A percentile compares a stretch with the other conserved stretches of the same genome.
Evolutionary conservation across 768 basidiomycete species (phyloP).

Genomic region (Rhodotorula graminis): DNA sequence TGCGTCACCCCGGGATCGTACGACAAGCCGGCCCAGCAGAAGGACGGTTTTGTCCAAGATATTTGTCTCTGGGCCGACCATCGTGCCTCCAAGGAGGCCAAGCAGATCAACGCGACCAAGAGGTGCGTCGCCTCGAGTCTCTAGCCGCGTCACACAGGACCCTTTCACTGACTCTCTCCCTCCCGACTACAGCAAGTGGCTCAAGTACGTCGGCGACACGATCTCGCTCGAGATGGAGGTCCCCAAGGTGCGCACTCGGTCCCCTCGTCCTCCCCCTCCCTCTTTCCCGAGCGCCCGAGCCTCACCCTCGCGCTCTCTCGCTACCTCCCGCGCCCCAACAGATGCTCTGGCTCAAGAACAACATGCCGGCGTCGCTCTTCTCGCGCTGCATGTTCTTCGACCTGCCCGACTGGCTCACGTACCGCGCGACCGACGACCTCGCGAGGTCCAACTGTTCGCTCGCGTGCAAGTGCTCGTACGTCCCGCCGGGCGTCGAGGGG

Average conservation of each 20-base stretch:
- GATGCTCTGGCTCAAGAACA: conserved; percentile 88
- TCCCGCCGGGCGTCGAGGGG: conserved; percentile 60
- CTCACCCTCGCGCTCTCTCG: not conserved
- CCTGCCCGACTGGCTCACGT: conserved; percentile 58
- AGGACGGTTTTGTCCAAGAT: conserved; percentile 66
- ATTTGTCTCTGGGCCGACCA: conserved; percentile 88
- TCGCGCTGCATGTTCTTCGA: conserved; percentile 49
- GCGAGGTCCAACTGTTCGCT: conserved; percentile 85
- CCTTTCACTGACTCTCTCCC: too few species aligned
- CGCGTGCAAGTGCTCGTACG: conserved; percentile 91
- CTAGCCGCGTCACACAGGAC: too few species aligned
- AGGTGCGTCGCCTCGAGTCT: not conserved
- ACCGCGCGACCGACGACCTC: conserved; percentile 71
- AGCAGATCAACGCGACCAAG: conserved; percentile 71
- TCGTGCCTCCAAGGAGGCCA: conserved; percentile 76
- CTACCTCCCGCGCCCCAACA: not conserved
- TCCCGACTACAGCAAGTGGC: conserved; percentile 62
- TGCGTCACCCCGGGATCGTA: conserved; percentile 63
- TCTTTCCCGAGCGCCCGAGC: not conserved
- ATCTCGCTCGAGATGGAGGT: conserved; percentile 99
- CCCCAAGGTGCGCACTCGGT: conserved; percentile 58
- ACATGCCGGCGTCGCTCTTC: conserved; percentile 72
- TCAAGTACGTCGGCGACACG: conserved; percentile 91
- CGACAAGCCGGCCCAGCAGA: conserved; percentile 1
- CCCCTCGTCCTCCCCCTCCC: too few species aligned